phyloP scores from a whole-genome alignment of 306 rosid genomes.

The Comarum palustre region DNA sequence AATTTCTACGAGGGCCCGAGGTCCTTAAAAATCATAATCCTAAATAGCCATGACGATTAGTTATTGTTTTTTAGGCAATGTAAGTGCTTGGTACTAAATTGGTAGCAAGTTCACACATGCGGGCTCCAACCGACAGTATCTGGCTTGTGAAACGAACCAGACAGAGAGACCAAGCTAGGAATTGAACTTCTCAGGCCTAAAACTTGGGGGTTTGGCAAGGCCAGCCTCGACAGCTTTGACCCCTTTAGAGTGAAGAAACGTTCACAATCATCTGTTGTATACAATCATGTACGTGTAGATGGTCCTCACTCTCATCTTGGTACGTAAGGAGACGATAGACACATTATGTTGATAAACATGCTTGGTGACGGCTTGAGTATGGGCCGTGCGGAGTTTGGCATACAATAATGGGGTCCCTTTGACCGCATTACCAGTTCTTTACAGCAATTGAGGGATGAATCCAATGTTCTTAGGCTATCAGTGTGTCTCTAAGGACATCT shows the following conservation, averaged over 20 bases:
- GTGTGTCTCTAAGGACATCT: not conserved
- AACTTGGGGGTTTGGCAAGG: not conserved
- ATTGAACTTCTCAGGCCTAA: not conserved
- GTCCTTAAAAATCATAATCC: conserved; percentile 3
- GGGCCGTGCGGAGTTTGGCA: not conserved
- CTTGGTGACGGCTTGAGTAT: not conserved
- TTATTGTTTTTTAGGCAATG: not conserved
- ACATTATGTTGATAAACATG: not conserved
- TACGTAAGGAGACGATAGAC: not conserved
- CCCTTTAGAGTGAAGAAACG: not conserved
- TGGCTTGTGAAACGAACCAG: not conserved
- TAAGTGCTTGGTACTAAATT: not conserved
- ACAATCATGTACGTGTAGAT: not conserved
- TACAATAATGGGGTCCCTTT: not conserved
- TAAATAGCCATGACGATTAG: conserved; percentile 12
- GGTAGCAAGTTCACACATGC: conserved; percentile 9
- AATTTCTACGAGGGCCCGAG: not conserved
- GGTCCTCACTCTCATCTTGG: not conserved
- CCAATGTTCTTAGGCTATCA: not conserved
- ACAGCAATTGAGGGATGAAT: not conserved
- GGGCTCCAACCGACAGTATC: conserved; percentile 11
- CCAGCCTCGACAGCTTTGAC: conserved; percentile 5
- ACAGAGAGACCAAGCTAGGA: not conserved
- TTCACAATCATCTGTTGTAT: not conserved
- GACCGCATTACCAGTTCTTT: not conserved